Percentiles rank a stretch among this genome's conserved stretches.
Conservation (phyloP, 2,329 filamentous ascomycete genomes). For the Arthrobotrys iridis region DNA sequence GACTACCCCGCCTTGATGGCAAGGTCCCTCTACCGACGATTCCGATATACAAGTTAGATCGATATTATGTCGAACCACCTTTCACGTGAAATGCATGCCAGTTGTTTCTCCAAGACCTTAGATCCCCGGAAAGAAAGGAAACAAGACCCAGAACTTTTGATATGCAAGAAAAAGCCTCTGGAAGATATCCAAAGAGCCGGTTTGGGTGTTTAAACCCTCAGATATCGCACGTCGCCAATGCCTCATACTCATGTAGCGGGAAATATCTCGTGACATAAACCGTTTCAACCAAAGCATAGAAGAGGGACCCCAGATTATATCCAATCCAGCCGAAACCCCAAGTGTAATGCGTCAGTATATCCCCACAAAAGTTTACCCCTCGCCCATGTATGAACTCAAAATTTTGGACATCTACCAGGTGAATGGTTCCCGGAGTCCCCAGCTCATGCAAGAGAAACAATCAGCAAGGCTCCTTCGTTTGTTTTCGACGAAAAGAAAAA, state of each 20-base stretch:
- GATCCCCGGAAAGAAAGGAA: constrained; percentile 5
- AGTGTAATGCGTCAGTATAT: constrained; percentile 22
- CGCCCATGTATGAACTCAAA: constrained; percentile 20
- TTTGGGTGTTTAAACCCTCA: constrained; percentile 15
- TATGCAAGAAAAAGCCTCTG: constrained; percentile 1
- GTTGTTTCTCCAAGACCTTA: constrained; percentile 7
- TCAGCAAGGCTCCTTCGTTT: not conserved
- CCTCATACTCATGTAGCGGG: constrained; percentile 20
- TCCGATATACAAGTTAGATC: constrained; percentile 2
- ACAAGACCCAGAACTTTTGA: not conserved
- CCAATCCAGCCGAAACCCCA: constrained; percentile 39
- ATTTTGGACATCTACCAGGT: constrained; percentile 29
- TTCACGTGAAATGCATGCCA: constrained; percentile 18
- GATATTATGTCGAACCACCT: not conserved
- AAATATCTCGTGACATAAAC: constrained; percentile 33
- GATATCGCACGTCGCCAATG: not conserved
- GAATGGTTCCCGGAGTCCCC: constrained; percentile 39
- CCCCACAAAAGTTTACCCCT: constrained; percentile 31
- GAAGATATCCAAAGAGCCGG: constrained; percentile 5
- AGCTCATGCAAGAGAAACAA: not conserved
- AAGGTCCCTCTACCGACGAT: not conserved
- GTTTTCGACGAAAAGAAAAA: not conserved
- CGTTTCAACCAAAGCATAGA: constrained; percentile 43
- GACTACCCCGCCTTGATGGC: not conserved
- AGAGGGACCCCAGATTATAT: constrained; percentile 13